Evolutionary conservation across 176 grass and related monocot genomes (phyloP).

Genomic region (Lolium perenne): DNA sequence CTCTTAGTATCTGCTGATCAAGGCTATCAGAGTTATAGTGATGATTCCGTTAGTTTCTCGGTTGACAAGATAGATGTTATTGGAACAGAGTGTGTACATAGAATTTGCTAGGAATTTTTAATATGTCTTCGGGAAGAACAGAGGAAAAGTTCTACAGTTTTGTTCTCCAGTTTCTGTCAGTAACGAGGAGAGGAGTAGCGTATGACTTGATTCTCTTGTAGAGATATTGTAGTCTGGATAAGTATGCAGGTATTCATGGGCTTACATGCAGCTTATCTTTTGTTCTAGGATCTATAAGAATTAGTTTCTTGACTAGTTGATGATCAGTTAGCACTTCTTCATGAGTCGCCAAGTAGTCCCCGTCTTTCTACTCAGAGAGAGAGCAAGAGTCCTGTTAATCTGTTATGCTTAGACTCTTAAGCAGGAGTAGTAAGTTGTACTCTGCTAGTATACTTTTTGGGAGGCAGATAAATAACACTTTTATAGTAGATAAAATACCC

Average conservation of each 20-base stretch:
- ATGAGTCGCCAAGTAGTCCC: background rate
- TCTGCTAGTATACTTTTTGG: background rate
- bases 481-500: background rate
- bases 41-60: background rate
- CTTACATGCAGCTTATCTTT: conserved; percentile 16
- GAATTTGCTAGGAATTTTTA: background rate
- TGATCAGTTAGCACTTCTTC: background rate
- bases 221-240: background rate
- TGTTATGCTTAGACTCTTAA: background rate
- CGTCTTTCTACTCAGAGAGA: background rate
- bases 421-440: background rate
- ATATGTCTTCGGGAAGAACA: background rate
- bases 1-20: background rate
- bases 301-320: background rate
- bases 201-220: background rate
- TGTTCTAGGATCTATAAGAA: background rate
- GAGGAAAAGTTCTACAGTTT: background rate
- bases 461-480: background rate
- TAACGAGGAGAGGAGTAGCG: background rate
- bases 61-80: background rate
- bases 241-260: background rate
- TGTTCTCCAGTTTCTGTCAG: background rate
- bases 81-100: background rate
- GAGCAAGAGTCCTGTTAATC: background rate
- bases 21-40: background rate